These are phyloP conservation scores for Aristolochia californica DNA, from an alignment of 164 flowering plant species.

Conservation along the genomic window DNA sequence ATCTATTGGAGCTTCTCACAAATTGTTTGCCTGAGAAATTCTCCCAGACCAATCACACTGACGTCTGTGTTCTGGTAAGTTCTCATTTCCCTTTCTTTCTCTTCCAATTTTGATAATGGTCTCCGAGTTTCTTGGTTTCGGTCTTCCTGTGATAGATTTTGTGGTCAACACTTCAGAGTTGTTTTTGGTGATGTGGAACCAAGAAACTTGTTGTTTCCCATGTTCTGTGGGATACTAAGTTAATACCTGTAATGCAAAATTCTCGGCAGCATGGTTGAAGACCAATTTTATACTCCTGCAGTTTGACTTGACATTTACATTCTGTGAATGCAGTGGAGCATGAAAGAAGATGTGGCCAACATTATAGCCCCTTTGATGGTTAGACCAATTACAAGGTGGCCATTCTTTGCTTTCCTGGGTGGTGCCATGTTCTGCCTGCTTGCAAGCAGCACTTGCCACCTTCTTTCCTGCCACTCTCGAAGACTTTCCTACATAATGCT, in stretches of 20 bases:
- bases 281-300: no score
- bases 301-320: not conserved
- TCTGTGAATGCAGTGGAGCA: constrained; percentile 35
- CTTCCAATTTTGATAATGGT: no score
- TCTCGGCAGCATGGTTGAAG: no score
- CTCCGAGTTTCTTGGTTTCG: no score
- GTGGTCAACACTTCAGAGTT: no score
- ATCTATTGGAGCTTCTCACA: constrained; percentile 44
- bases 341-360: constrained; percentile 68
- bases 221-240: no score
- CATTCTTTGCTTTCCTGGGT: constrained; percentile 82
- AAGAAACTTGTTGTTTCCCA: no score
- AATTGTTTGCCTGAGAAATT: constrained; percentile 81
- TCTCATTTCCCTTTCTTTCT: not conserved
- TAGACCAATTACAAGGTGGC: constrained; percentile 90
- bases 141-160: no score
- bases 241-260: no score
- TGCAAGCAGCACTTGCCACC: constrained; percentile 93
- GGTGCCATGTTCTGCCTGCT: constrained; percentile 98
- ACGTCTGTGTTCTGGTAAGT: constrained; percentile 74
- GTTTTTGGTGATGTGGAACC: no score
- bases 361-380: constrained; percentile 57
- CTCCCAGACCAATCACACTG: constrained; percentile 50
- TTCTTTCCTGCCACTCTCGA: constrained; percentile 79
- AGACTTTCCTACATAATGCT: constrained; percentile 87